Evolutionary conservation across 192 early-diverging fungal genomes (phyloP).

Genomic region (Coemansia biformis): DNA sequence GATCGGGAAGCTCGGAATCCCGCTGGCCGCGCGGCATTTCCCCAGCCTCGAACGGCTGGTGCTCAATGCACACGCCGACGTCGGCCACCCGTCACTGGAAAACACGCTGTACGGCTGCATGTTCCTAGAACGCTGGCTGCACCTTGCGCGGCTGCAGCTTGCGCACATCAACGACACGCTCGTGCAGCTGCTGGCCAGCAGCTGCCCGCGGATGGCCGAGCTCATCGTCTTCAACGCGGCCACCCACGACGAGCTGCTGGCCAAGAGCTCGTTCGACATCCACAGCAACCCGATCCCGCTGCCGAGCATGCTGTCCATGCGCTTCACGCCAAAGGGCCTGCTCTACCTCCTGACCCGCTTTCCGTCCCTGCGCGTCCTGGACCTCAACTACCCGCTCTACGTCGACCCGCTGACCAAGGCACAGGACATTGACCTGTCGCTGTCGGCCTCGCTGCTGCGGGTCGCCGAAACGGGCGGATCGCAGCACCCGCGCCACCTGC

Average conservation of each 20-base stretch:
- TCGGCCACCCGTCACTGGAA: constrained; percentile 45
- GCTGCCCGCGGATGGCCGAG: constrained; percentile 38
- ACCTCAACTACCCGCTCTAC: constrained; percentile 50
- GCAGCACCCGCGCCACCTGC: constrained; percentile 37
- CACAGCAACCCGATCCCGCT: constrained; percentile 40
- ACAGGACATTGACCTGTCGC: constrained; percentile 44
- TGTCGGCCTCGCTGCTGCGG: constrained; percentile 32
- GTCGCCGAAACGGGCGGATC: constrained; percentile 13
- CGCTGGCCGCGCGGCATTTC: constrained; percentile 49
- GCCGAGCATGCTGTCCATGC: constrained; percentile 46
- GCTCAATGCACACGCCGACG: constrained; percentile 36
- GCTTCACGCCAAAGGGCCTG: constrained; percentile 49
- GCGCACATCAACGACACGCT: constrained; percentile 50
- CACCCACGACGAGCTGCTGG: constrained; percentile 44
- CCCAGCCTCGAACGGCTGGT: constrained; percentile 37
- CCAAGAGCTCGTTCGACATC: constrained; percentile 50
- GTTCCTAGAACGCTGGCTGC: constrained; percentile 42
- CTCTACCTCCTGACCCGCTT: constrained; percentile 45
- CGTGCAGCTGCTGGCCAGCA: constrained; percentile 47
- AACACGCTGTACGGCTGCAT: constrained; percentile 51
- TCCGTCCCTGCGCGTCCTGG: constrained; percentile 39
- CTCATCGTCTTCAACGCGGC: constrained; percentile 47
- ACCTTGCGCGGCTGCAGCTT: constrained; percentile 38
- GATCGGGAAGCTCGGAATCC: constrained; percentile 50
- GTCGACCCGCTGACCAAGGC: constrained; percentile 43